Conservation (phyloP, 768 basidiomycete genomes). For the Candolleomyces efflorescens region DNA sequence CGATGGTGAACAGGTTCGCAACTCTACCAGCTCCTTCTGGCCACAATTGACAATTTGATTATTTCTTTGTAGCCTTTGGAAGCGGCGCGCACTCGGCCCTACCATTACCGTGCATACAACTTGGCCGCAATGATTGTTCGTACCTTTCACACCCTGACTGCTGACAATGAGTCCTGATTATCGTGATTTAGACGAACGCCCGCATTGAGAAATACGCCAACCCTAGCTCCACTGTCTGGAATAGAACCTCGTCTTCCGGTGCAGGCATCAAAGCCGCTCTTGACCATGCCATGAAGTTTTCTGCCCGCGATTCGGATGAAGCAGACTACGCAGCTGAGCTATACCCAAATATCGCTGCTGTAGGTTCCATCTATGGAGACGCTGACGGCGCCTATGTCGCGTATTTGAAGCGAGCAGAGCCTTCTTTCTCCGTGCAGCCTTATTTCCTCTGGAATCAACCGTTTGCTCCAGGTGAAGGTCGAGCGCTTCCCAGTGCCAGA, state of each 20-base stretch:
- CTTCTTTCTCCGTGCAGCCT: conserved; percentile 38
- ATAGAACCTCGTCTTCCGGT: conserved; percentile 42
- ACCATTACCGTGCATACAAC: conserved; percentile 67
- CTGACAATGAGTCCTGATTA: not conserved
- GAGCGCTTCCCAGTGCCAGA: no score
- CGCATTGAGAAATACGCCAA: conserved; percentile 45
- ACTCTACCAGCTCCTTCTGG: not conserved
- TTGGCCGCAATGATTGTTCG: conserved; percentile 63
- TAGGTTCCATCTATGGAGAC: conserved; percentile 59
- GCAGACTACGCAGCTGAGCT: conserved; percentile 43
- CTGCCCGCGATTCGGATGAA: conserved; percentile 29
- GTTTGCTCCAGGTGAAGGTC: conserved; percentile 24
- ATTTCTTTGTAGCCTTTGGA: conserved; percentile 46
- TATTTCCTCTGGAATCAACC: conserved; percentile 57
- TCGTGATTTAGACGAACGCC: conserved; percentile 45
- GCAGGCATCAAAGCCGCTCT: conserved; percentile 56
- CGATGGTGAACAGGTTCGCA: conserved; percentile 51
- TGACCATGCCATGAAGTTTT: conserved; percentile 51
- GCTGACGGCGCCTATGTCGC: conserved; percentile 48
- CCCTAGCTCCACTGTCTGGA: conserved; percentile 43
- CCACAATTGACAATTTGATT: not conserved
- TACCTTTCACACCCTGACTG: not conserved
- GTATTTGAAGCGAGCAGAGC: conserved; percentile 37
- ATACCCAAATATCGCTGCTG: conserved; percentile 53
- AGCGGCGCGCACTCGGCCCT: conserved; percentile 55